Evolutionary conservation across 2,329 filamentous ascomycete genomes (phyloP), one percentile per base, ranked within the genome.

Genomic region (Falciphora oryzae): DNA sequence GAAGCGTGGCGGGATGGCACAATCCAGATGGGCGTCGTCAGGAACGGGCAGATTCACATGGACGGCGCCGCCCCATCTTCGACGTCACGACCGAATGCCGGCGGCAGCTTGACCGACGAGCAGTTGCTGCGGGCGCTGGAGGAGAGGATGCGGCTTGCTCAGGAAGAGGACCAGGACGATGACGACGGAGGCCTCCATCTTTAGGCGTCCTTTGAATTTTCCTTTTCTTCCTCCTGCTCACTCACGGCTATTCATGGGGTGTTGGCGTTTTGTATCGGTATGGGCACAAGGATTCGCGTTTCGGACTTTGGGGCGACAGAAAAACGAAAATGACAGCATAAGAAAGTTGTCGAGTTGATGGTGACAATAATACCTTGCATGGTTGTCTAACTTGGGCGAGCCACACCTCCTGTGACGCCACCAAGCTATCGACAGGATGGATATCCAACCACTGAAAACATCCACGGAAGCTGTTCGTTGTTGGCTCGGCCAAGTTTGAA

Each of bases 151-250:
- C 77, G 79, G 60, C 70, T 75, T 8, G 74, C 75, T 5, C 79
- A 80, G 2, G 79, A 79, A 8, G 79, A 79, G 28, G 79, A 81
- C 11, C 79, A 79, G 29, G 79, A 81, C 10, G 78, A 79, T 16
- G 81, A 78, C 8, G 82, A 86, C 4, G 83, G 81, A 27, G 87
- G 88, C 1, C 79, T 90, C 78, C 86, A 90, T 76, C 74, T 90
- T 59, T 90, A 57, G 31, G 28, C 44, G 44, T 25, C 6, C 4
- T n/a, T 25, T 25, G n/a, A 8, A 4, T 11, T 25, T 25, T n/a
- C 44, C 22, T n/a, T 50, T 5, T n/a, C 7, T 8, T 50, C 18
- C 22, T 53, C 18, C 44, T 53, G 4, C 5, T 44, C 38, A 44
- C 5, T 18, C 5, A 7, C 38, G 4, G 7, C 38, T 44, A 7